These are phyloP conservation scores for Paramecium sexaurelia DNA, from an alignment of 73 alveolate species.

Conservation along the genomic window DNA sequence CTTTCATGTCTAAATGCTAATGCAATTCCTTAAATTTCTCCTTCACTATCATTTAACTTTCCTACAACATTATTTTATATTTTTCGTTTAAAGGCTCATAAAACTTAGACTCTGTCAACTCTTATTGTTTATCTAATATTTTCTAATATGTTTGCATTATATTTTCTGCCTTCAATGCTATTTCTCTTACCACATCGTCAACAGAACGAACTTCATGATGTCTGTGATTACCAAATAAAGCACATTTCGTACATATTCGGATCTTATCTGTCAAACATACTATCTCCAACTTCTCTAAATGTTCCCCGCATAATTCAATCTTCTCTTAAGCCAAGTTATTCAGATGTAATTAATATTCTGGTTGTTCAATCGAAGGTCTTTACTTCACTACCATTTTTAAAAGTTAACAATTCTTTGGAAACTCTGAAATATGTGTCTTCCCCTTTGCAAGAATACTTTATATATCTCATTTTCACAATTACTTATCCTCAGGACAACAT, in stretches of 20 bases:
- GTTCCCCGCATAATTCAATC: slow-evolving; percentile 61
- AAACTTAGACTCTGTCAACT: not conserved
- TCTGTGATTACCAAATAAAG: slow-evolving; percentile 91
- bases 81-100: slow-evolving; percentile 6
- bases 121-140: slow-evolving; percentile 66
- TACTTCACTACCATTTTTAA: slow-evolving; percentile 35
- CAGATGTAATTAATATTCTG: slow-evolving; percentile 4
- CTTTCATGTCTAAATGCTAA: not conserved
- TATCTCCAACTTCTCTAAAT: slow-evolving; percentile 80
- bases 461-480: not conserved
- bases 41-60: not conserved
- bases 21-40: slow-evolving; percentile 31
- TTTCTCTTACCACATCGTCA: slow-evolving; percentile 88
- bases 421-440: not conserved
- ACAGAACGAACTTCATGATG: slow-evolving; percentile 88
- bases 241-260: slow-evolving; percentile 91
- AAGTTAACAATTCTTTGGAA: slow-evolving; percentile 46
- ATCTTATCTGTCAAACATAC: slow-evolving; percentile 87
- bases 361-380: not conserved
- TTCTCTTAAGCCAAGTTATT: not conserved
- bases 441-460: slow-evolving; percentile 10
- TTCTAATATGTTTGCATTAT: slow-evolving; percentile 83
- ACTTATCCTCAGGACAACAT: slow-evolving; percentile 47
- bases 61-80: not conserved
- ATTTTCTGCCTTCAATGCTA: slow-evolving; percentile 80